Percentiles rank a stretch among this genome's conserved stretches.
These are phyloP conservation scores for Malassezia psittaci DNA, from an alignment of 1,284 basidiomycete genomes.

Conservation along the genomic window DNA sequence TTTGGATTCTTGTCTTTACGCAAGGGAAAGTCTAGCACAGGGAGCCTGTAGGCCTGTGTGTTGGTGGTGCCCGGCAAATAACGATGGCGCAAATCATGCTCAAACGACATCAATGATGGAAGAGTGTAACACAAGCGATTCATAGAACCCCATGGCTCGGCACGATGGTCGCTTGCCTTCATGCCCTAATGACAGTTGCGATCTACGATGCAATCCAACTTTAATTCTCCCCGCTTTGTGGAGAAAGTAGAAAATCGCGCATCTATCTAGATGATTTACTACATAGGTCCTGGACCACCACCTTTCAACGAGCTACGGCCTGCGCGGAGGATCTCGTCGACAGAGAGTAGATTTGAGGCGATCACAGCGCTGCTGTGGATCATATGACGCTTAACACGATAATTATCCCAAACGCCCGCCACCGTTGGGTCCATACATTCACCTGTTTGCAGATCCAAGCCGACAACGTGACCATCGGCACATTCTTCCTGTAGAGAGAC, in stretches of 20 bases:
- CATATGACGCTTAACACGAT: slow-evolving; percentile 96
- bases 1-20: not conserved
- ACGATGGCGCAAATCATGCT: slow-evolving; percentile 6
- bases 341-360: slow-evolving; percentile 85
- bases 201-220: too few relatives aligned
- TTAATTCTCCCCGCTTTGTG: too few relatives aligned
- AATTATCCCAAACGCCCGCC: slow-evolving; percentile 97
- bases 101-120: slow-evolving; percentile 15
- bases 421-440: slow-evolving; percentile 93
- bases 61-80: not conserved
- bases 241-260: too few relatives aligned
- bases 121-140: slow-evolving; percentile 29
- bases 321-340: slow-evolving; percentile 88
- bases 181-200: too few relatives aligned
- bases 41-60: slow-evolving; percentile 16
- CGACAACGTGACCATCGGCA: slow-evolving; percentile 64
- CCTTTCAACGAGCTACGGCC: slow-evolving; percentile 52
- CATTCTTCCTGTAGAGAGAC: slow-evolving; percentile 88
- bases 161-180: not conserved
- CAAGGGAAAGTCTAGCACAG: slow-evolving; percentile 24
- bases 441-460: slow-evolving; percentile 81
- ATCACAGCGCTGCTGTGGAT: slow-evolving; percentile 93
- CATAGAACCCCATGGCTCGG: not conserved
- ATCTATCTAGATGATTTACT: not conserved
- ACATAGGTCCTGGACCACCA: slow-evolving; percentile 1